Evolutionary conservation across 192 early-diverging fungal genomes (phyloP).

Genomic region (Mortierella antarctica): DNA sequence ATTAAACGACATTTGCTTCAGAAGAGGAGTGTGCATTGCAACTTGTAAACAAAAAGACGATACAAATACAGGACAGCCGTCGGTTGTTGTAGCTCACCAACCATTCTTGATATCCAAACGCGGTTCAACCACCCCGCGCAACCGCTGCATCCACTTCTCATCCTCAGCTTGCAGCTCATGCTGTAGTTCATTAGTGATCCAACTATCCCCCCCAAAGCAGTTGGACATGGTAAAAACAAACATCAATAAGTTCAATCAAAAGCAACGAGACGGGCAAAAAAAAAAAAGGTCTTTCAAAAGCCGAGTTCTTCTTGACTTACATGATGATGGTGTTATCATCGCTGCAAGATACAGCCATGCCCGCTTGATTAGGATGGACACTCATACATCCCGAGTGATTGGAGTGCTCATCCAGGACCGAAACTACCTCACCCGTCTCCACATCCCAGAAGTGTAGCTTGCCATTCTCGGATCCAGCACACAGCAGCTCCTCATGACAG

Average conservation of each 20-base stretch:
- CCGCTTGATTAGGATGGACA: slow-evolving; percentile 7
- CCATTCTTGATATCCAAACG: slow-evolving; percentile 26
- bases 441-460: slow-evolving; percentile 33
- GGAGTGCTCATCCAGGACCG: slow-evolving; percentile 29
- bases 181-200: slow-evolving; percentile 21
- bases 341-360: slow-evolving; percentile 29
- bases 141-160: slow-evolving; percentile 27
- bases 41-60: background rate
- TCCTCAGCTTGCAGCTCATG: slow-evolving; percentile 9
- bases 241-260: background rate
- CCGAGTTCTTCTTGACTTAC: background rate
- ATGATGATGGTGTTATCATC: slow-evolving; percentile 32
- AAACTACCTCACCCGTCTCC: slow-evolving; percentile 24
- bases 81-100: slow-evolving; percentile 10
- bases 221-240: background rate
- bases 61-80: background rate
- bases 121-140: background rate
- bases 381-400: slow-evolving; percentile 16
- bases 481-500: slow-evolving; percentile 17
- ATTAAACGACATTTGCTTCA: background rate
- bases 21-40: background rate
- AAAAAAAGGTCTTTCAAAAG: background rate
- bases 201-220: slow-evolving; percentile 7
- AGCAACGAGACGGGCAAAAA: background rate
- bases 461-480: slow-evolving; percentile 31